Percentiles rank a stretch among this genome's conserved stretches.
Conservation (phyloP, 2,329 filamentous ascomycete species). For the Xylogone sp. region DNA sequence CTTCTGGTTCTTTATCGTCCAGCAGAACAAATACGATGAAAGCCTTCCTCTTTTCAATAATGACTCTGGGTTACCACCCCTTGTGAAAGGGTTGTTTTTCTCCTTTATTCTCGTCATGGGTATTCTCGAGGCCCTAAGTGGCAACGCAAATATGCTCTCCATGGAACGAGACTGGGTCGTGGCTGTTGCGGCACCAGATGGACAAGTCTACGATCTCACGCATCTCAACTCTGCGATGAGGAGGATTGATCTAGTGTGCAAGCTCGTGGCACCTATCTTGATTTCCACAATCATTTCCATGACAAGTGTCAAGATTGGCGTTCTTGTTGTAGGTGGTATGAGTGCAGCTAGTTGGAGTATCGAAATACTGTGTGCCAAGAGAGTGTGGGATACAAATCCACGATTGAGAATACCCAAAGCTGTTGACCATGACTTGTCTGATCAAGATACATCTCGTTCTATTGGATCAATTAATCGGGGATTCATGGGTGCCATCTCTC, state of each 20-base stretch:
- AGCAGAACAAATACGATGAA: constrained; percentile 4
- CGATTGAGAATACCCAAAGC: constrained; percentile 26
- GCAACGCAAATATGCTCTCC: constrained; percentile 38
- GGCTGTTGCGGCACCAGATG: constrained; percentile 29
- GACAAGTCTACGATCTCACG: constrained; percentile 33
- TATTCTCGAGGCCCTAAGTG: constrained; percentile 38
- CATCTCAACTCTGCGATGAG: constrained; percentile 51
- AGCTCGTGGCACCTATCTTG: constrained; percentile 48
- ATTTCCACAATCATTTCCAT: constrained; percentile 43
- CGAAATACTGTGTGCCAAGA: constrained; percentile 35
- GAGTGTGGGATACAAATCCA: constrained; percentile 34
- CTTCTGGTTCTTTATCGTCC: constrained; percentile 35
- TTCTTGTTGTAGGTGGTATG: constrained; percentile 40
- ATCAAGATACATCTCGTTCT: constrained; percentile 2
- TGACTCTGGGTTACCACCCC: background rate
- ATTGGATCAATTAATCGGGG: constrained; percentile 11
- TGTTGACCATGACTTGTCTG: background rate
- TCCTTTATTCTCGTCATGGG: constrained; percentile 33
- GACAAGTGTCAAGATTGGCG: constrained; percentile 37
- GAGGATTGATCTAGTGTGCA: constrained; percentile 54
- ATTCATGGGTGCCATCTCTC: constrained; percentile 2
- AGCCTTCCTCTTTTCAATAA: constrained; percentile 1
- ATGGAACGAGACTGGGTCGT: constrained; percentile 45
- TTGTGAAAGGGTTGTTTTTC: constrained; percentile 30
- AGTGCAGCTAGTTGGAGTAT: constrained; percentile 37